These are phyloP conservation scores for Neocatenulostroma microsporum DNA, from an alignment of 2,329 filamentous ascomycete genomes.

Conservation along the genomic window DNA sequence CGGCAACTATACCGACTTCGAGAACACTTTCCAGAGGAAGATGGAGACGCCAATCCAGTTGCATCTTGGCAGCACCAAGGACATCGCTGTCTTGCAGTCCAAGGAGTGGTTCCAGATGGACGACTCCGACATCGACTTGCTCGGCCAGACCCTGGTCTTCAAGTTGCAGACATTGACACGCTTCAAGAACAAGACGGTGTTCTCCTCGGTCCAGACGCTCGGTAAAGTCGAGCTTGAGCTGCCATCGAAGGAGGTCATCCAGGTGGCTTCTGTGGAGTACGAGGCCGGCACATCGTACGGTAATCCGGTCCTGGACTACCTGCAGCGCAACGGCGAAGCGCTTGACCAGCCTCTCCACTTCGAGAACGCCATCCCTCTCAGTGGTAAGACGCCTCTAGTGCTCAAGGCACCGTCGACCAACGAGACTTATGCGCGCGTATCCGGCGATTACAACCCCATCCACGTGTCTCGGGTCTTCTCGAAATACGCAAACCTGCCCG, in stretches of 20 bases:
- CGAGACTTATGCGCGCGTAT: constrained; percentile 95
- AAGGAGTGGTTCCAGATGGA: constrained; percentile 96
- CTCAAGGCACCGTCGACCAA: constrained; percentile 91
- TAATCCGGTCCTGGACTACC: constrained; percentile 94
- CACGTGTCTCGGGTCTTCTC: constrained; percentile 97
- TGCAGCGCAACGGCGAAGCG: constrained; percentile 80
- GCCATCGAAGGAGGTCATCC: constrained; percentile 93
- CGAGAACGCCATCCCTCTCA: constrained; percentile 92
- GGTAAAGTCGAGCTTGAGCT: constrained; percentile 91
- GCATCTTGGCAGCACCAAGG: constrained; percentile 76
- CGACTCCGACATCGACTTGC: constrained; percentile 75
- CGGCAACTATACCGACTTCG: constrained; percentile 82
- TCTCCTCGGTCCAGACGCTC: constrained; percentile 82
- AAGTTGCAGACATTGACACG: constrained; percentile 83
- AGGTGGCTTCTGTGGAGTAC: constrained; percentile 95
- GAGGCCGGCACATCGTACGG: constrained; percentile 84
- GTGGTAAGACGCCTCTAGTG: constrained; percentile 79
- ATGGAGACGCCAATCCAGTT: constrained; percentile 91
- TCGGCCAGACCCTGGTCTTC: constrained; percentile 93
- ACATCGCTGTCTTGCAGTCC: constrained; percentile 85
- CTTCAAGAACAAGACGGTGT: constrained; percentile 91
- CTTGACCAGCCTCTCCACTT: constrained; percentile 97
- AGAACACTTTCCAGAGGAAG: constrained; percentile 99
- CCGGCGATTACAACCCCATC: constrained; percentile 97
- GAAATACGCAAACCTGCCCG: constrained; percentile 87